Conservation (phyloP, 2,329 filamentous ascomycete species). For the Ceratocystis huliohia region DNA sequence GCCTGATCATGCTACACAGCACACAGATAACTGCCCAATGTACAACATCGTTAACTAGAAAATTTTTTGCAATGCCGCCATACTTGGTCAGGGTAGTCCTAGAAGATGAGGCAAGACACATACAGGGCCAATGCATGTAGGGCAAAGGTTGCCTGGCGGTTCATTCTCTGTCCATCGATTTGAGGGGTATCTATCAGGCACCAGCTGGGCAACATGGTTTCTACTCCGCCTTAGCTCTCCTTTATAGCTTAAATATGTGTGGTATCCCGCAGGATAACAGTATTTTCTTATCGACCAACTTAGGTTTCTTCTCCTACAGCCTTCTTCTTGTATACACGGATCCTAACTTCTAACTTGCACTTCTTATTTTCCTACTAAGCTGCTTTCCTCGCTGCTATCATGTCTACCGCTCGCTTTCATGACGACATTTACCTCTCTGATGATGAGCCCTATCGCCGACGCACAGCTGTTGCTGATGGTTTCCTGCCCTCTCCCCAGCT, state of each 20-base stretch:
- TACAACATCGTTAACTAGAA: neutral
- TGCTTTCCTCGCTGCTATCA: neutral
- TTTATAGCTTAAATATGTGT: neutral
- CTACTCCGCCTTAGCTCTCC: neutral
- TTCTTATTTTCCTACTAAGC: neutral
- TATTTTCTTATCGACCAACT: neutral
- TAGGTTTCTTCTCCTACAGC: neutral
- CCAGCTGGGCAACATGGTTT: neutral
- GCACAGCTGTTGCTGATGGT: neutral
- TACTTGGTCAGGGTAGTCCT: neutral
- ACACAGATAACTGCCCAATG: neutral
- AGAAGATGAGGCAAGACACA: neutral
- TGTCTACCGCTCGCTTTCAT: neutral
- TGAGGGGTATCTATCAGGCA: neutral
- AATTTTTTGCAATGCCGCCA: neutral
- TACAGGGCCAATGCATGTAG: neutral
- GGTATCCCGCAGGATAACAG: neutral
- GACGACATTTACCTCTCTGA: neutral
- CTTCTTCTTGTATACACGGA: neutral
- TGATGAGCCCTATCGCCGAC: neutral
- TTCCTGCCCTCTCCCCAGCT: neutral
- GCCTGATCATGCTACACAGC: slow-evolving; percentile 1
- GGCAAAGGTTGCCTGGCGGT: neutral
- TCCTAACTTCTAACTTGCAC: neutral
- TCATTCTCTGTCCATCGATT: neutral